Conservation (phyloP, 176 grass and related monocot species). For the Thalia dealbata region DNA sequence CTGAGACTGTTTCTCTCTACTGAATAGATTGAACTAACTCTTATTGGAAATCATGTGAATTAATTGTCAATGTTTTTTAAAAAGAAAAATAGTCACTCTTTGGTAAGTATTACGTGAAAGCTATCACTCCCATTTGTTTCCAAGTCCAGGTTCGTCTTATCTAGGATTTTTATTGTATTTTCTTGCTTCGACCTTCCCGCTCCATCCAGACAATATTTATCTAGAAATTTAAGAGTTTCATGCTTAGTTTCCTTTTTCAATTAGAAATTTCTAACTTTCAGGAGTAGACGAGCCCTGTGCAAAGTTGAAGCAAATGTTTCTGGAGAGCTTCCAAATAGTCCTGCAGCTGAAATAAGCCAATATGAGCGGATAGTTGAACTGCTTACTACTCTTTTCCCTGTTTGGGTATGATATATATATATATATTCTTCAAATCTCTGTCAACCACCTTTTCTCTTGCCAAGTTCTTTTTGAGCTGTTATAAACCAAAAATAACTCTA, state of each 20-base stretch:
- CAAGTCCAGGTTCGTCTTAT: too few species aligned
- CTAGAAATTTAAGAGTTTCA: neutral
- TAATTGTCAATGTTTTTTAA: too few species aligned
- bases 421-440: conserved; percentile 17
- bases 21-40: too few species aligned
- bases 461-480: neutral
- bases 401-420: conserved; percentile 55
- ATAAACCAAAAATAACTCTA: conserved; percentile 7
- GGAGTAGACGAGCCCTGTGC: conserved; percentile 56
- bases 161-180: too few species aligned
- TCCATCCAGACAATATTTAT: neutral
- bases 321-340: conserved; percentile 49
- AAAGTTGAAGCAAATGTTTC: conserved; percentile 76
- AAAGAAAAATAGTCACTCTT: too few species aligned
- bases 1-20: too few species aligned
- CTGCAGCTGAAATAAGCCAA: conserved; percentile 34
- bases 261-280: conserved; percentile 32
- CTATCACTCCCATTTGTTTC: too few species aligned
- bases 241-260: neutral
- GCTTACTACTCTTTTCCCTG: conserved; percentile 91
- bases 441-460: conserved; percentile 9
- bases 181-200: too few species aligned
- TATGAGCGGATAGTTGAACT: conserved; percentile 87
- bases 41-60: too few species aligned
- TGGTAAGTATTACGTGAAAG: too few species aligned